Base-by-base conservation (phyloP, 495 filamentous ascomycete species). In the Terfezia claveryi region DNA sequence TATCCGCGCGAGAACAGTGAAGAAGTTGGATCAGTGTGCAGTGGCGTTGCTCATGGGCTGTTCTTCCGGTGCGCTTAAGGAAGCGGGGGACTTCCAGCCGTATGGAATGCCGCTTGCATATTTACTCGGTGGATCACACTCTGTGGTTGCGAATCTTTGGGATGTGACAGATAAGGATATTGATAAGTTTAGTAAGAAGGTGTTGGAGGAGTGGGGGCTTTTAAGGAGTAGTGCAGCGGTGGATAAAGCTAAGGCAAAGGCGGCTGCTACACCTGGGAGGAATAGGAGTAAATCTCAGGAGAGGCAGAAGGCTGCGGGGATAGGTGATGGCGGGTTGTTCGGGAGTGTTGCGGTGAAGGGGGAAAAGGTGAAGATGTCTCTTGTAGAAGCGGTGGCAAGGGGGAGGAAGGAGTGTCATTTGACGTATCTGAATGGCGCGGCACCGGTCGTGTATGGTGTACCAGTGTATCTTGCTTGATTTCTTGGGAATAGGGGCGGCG, bases 151-250 rank as follows among this genome's bases (percentile, higher is more conserved):
- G 20, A 94, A 84, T 5, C 72, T 98, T 38, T 98, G 91, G 91
- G 91, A 98, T 67, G 91, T 98, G 20, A 98, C 92, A 11, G 91
- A 98, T 61, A 82, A 82, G 59, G 91, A 98, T 65, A 91, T 93
- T 61, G 91, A 98, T 71, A 80, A 87, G 38, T 93, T 95, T 64
- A 80, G 86, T 0, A 77, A 77, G 23, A 70, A 75, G 14, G 70
- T 81, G 3, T 80, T 94, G 52, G 81, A 88, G 64, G 75, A 79
- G 54, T 98, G 91, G 91, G 91, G 91, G 12, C 64, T 98, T 2
- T 69, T 86, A 32, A 63, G 49, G 36, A 64, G 58, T 16, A 56
- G 56, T 54, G 54, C 53, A 17, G 49, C 56, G 46, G 58, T 58
- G 55, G 61, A 60, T 56, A 52, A 62, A 50, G 57, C 66, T 55